Base-by-base conservation (phyloP, 257 asterid species). In the Dorcoceras hygrometricum region DNA sequence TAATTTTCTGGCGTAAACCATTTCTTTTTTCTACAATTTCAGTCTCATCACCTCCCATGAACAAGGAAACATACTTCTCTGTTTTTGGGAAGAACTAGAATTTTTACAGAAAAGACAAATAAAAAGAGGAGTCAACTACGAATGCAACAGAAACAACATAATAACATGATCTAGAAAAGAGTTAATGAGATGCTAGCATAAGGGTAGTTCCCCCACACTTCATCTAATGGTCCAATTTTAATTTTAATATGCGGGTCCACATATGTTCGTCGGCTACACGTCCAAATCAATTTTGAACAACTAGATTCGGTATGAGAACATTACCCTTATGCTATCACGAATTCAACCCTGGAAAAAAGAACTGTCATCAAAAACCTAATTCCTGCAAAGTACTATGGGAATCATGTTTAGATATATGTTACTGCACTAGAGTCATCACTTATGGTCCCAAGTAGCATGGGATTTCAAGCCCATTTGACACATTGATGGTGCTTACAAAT, bases 31-130 rank as follows among this genome's bases (percentile, higher is more conserved):
- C 96, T 57, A 80, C 82, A 66, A 77, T 76, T 68, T 86, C 97
- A 26, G 75, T 73, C 68, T 84, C 89, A 22, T 90, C 96, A 34
- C 94, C 95, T 68, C 95, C 97, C 80, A 86, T 76, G 77, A 90
- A 93, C 64, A 93, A 70, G 22, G 99, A 29, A 29, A 93, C 90
- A 58, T 93, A 93, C 67, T 84, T 87, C 86, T 88, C 99, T 28
- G 81, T 80, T 83, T 94, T 94, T 8, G 99, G 99, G 79, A 94
- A 94, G 86, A 94, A 94, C 99, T 94, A 89, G 77, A 75, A 60
- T 76, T 65, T 23, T 69, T 58, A 22, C 34, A 74, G 53, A 54
- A 48, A 65, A 62, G 39, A 3, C 73, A 25, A 59, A 28, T 32
- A 48, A 43, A 39, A 39, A 60, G 22, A 16, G 56, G 2, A 36